Conservation (phyloP, 2,329 filamentous ascomycete genomes). For the Colletotrichum sp. region DNA sequence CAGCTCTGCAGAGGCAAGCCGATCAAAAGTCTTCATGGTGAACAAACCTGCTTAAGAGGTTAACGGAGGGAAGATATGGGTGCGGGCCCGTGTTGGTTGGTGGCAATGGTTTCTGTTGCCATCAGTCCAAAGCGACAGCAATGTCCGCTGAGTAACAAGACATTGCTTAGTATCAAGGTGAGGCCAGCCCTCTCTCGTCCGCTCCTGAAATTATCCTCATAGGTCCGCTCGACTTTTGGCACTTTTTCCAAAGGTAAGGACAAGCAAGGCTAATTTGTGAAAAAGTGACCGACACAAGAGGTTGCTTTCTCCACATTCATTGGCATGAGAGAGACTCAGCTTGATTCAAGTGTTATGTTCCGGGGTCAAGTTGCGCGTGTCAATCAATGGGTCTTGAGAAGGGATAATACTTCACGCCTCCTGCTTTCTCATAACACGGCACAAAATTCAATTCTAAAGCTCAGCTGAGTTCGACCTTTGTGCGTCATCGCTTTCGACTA, state of each 20-base stretch:
- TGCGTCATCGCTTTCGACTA: background rate
- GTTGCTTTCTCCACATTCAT: background rate
- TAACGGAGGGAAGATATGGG: background rate
- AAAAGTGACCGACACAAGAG: background rate
- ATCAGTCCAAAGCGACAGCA: background rate
- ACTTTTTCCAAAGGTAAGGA: background rate
- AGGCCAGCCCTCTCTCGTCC: background rate
- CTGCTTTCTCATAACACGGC: background rate
- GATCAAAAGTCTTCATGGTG: background rate
- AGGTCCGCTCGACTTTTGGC: background rate
- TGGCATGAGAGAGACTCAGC: fast-evolving
- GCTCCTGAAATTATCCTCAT: background rate
- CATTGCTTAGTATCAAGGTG: too few relatives aligned
- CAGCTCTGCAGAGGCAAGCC: background rate
- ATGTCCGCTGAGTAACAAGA: background rate
- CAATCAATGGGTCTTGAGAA: background rate
- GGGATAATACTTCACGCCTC: background rate
- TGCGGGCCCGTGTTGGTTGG: background rate
- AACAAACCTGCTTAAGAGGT: background rate
- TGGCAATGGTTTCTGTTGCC: background rate
- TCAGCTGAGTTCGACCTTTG: background rate
- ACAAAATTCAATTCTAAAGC: background rate
- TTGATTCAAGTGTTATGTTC: background rate
- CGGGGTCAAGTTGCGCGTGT: background rate
- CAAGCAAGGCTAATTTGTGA: background rate